Base-by-base conservation (phyloP, 176 grass and related monocot species). In the Avena eriantha region DNA sequence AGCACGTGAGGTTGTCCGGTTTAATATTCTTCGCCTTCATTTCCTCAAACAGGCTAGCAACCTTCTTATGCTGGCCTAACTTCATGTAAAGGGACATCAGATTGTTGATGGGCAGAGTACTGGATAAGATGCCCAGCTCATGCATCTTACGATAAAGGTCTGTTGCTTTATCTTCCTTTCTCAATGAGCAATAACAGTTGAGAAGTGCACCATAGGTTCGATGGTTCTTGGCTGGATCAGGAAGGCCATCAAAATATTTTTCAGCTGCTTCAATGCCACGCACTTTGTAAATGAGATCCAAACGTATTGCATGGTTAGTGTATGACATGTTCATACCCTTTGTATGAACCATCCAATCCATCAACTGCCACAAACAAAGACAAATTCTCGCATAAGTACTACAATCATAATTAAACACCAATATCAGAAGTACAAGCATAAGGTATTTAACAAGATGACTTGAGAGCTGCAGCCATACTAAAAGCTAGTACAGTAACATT, bases 21-120 rank as follows among this genome's bases (percentile, higher is more conserved):
- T 86, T 84, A 70, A 97, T 21, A 31, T 91, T 91, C 65, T 95
- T 84, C n/a, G 2, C 71, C 86, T 95, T 97, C 95, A 97, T 93
- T 73, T 90, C 87, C 79, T 88, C 79, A 78, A 90, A 92, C 26
- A 92, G 66, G 49, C 10, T 58, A 17, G 75, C 46, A 36, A 88
- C 89, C 71, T 97, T 93, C 36, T 83, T 72, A 70, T 92, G 89
- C 56, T 86, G 93, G 50, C 83, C 82, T 76, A 92, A 66, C 59
- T 89, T 93, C 87, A 86, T 59, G 59, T 90, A 92, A 55, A 97
- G 93, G 19, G 83, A 67, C 93, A 97, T 93, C 48, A 95, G 63
- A 86, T 97, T 97, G 84, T 88, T 88, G 82, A 86, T 84, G 50
- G 87, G 53, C 2, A 95, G 80, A 33, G 46, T 41, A 49, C 24